Base-by-base conservation (phyloP, 148 eudicot genomes). In the Rhododendron kiyosumense region DNA sequence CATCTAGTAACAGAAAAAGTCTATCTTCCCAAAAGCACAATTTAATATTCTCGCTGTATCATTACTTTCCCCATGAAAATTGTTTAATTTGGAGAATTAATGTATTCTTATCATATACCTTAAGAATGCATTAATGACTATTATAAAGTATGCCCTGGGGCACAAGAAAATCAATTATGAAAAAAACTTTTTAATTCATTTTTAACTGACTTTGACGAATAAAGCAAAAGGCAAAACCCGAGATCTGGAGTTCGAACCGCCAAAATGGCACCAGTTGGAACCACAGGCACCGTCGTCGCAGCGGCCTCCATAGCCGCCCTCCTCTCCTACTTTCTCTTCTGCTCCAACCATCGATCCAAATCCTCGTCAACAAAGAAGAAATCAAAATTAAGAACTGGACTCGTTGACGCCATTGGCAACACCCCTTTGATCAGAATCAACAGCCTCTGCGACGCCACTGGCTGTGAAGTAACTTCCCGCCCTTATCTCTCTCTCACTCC, bases 401-500 rank as follows among this genome's bases (percentile, higher is more conserved):
- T 97, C 48, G 84, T 93, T 78, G 93, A 84, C 51, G 96, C 98
- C 52, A 93, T 97, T 92, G 98, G 99, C 7, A 93, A 97, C 81
- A 95, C 99, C 12, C 98, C 98, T 79, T 91, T 97, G 54, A 97
- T 95, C 43, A 88, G 98, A 90, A 93, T 97, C 85, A 91, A 95
- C 57, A 92, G 95, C 85, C 94, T 95, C 41, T 97, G 98, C 76
- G 90, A 93, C 52, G 98, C 95, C 79, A 97, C 98, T 86, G 98
- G 99, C 13, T 97, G 99, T 84, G 91, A 93, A 52, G 98, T 93
- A 87, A 84, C 63, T n/a, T 54, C 36, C 30, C 69, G 15, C 15
- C 49, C 36, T n/a, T 41, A 13, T 6, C 45, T 10, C n/a, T 15
- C 79, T 36, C 24, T 20, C 79, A 1, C 11, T 76, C 49, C 2